A percentile compares a stretch with the other conserved stretches of the same genome.
phyloP scores from a whole-genome alignment of 2,329 filamentous ascomycete genomes.

The Diaporthe australafricana region DNA sequence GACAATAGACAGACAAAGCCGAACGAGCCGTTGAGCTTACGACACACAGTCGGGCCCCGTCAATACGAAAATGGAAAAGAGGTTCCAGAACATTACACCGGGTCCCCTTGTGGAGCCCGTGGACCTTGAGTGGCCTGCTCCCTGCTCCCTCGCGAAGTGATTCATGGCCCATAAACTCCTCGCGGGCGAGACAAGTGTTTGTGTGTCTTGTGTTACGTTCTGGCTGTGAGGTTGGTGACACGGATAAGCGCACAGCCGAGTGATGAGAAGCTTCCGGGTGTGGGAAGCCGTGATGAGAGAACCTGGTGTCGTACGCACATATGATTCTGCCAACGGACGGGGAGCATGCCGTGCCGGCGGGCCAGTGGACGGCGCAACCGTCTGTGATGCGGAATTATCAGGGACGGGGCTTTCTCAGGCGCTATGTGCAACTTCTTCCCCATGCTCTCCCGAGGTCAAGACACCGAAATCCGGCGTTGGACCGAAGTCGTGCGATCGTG shows the following conservation, averaged over 20 bases:
- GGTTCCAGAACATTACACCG: slow-evolving; percentile 23
- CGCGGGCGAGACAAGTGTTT: slow-evolving; percentile 7
- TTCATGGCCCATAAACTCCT: slow-evolving; percentile 2
- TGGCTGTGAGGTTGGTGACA: background rate
- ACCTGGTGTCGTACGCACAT: background rate
- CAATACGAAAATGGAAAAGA: slow-evolving; percentile 16
- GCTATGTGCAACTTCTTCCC: background rate
- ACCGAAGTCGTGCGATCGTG: slow-evolving; percentile 18
- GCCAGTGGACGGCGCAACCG: slow-evolving; percentile 3
- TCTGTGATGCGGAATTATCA: slow-evolving; percentile 10
- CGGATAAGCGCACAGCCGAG: slow-evolving; percentile 5
- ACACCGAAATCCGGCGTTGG: slow-evolving; percentile 20
- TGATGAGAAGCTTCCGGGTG: background rate
- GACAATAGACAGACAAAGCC: slow-evolving; percentile 20
- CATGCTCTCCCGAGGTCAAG: slow-evolving; percentile 3
- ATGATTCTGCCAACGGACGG: background rate
- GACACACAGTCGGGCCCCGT: slow-evolving; percentile 12
- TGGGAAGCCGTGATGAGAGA: background rate
- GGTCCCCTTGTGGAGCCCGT: slow-evolving; percentile 15
- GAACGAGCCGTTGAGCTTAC: slow-evolving; percentile 3
- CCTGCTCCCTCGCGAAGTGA: slow-evolving; percentile 3
- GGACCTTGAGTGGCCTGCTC: slow-evolving; percentile 14
- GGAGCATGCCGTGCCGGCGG: background rate
- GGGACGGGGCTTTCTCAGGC: background rate
- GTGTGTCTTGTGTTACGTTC: background rate